Evolutionary conservation across 306 rosid genomes (phyloP).

Genomic region (Cucurbita argyrosperma): DNA sequence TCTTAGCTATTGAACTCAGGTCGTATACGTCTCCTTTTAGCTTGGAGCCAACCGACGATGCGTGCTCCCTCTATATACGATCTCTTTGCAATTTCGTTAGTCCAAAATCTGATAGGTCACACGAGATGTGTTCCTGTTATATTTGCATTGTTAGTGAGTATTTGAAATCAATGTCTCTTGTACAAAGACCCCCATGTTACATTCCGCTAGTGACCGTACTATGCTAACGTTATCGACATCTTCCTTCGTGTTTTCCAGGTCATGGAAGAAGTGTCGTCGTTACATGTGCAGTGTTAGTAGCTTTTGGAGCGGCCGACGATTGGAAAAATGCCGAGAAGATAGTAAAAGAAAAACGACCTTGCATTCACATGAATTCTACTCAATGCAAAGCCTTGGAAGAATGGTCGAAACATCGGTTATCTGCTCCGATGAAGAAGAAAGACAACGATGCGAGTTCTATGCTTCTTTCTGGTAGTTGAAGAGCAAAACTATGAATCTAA

Average conservation of each 20-base stretch:
- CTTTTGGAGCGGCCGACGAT: slow-evolving; percentile 63
- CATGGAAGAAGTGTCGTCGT: slow-evolving; percentile 96
- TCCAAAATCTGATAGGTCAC: neutral
- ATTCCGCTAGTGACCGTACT: neutral
- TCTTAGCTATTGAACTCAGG: neutral
- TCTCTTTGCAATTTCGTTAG: neutral
- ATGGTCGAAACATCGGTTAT: slow-evolving; percentile 66
- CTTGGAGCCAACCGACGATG: neutral
- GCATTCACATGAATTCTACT: slow-evolving; percentile 60
- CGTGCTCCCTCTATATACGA: neutral
- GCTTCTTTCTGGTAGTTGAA: neutral
- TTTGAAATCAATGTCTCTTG: neutral
- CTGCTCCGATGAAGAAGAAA: slow-evolving; percentile 26
- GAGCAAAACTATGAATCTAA: neutral
- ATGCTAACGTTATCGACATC: neutral
- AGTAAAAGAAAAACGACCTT: slow-evolving; percentile 54
- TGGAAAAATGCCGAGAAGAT: slow-evolving; percentile 85
- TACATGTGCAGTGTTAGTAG: slow-evolving; percentile 79
- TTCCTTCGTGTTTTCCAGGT: slow-evolving; percentile 22
- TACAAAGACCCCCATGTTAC: neutral
- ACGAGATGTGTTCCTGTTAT: neutral
- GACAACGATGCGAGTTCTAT: neutral
- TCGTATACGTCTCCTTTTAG: neutral
- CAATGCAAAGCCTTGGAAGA: slow-evolving; percentile 69
- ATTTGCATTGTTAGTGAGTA: neutral